Conservation (phyloP, 73 alveolate species). For the Strombidium stylifer region DNA sequence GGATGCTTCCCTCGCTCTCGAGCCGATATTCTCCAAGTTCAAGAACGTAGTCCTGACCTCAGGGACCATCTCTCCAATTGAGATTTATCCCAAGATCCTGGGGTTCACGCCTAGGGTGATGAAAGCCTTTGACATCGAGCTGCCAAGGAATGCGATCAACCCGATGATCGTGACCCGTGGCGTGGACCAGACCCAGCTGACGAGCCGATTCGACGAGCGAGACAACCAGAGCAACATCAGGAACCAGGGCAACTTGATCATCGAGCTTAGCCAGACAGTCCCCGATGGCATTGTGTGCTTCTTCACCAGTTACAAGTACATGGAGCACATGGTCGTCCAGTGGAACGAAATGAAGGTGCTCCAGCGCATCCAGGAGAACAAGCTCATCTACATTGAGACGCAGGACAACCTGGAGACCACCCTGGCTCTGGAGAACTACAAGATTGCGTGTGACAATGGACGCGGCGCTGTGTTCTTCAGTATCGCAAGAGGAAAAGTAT, state of each 20-base stretch:
- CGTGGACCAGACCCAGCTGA: slow-evolving; percentile 64
- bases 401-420: slow-evolving; percentile 74
- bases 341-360: slow-evolving; percentile 87
- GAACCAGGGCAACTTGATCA: slow-evolving; percentile 79
- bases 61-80: slow-evolving; percentile 83
- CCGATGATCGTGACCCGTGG: slow-evolving; percentile 84
- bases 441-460: slow-evolving; percentile 83
- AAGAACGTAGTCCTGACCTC: slow-evolving; percentile 76
- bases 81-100: slow-evolving; percentile 69
- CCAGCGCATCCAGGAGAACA: slow-evolving; percentile 69
- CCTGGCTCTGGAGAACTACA: slow-evolving; percentile 64
- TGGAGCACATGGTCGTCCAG: slow-evolving; percentile 74
- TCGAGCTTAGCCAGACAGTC: slow-evolving; percentile 73
- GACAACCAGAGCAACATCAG: slow-evolving; percentile 76
- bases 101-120: slow-evolving; percentile 68
- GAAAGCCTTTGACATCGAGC: slow-evolving; percentile 68
- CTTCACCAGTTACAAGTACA: slow-evolving; percentile 73
- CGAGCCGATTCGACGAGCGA: slow-evolving; percentile 77
- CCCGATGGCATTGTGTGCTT: slow-evolving; percentile 91
- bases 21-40: slow-evolving; percentile 69
- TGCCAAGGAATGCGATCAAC: slow-evolving; percentile 72
- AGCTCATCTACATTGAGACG: slow-evolving; percentile 77
- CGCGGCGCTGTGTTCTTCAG: slow-evolving; percentile 91
- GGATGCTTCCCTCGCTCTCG: slow-evolving; percentile 78
- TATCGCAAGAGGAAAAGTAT: slow-evolving; percentile 87